Base-by-base conservation (phyloP, 2,329 filamentous ascomycete species). In the Xylariaceae sp. region DNA sequence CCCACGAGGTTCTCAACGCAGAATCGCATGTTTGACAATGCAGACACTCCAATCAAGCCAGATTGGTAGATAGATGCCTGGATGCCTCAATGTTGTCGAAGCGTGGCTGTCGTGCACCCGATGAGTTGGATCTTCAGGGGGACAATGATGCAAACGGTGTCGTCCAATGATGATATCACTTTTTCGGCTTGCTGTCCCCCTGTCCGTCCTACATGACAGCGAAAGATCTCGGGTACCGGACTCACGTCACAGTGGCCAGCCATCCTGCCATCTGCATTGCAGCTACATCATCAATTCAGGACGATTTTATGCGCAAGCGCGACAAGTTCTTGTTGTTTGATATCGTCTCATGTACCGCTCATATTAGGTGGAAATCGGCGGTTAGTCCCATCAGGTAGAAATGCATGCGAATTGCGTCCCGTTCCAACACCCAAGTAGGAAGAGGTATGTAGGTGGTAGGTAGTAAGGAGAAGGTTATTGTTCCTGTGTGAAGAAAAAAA, bases 131-230 rank as follows among this genome's bases (percentile, higher is more conserved):
- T 65, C 51, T 60, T 58, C 57, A 64, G 53, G 57, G 53, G 48
- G 47, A 54, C 49, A 46, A 59, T 61, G 47, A 58, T 65, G 62
- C 66, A 70, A 70, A 69, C 67, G 63, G 65, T 56, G 49, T n/a
- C 60, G 48, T 60, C 63, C 66, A 70, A 67, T 65, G 60, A 57
- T 57, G 57, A 55, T 37, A 43, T 14, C 9, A 50, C 40, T 20
- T 50, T 54, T 21, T 61, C 58, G 60, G 67, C 65, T 63, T 57
- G 54, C 48, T 42, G 49, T 57, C 48, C 56, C 54, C 53, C 53
- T 60, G 40, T 26, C 54, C 55, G 62, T 64, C 52, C 54, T 62
- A 64, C 60, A 50, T 59, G 59, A 64, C 54, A 60, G 48, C 57
- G 45, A 60, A 57, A 57, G 60, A 62, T 60, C 54, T 56, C 50